phyloP scores from a whole-genome alignment of 2,329 filamentous ascomycete species.

The Aurifilum marmelostoma region DNA sequence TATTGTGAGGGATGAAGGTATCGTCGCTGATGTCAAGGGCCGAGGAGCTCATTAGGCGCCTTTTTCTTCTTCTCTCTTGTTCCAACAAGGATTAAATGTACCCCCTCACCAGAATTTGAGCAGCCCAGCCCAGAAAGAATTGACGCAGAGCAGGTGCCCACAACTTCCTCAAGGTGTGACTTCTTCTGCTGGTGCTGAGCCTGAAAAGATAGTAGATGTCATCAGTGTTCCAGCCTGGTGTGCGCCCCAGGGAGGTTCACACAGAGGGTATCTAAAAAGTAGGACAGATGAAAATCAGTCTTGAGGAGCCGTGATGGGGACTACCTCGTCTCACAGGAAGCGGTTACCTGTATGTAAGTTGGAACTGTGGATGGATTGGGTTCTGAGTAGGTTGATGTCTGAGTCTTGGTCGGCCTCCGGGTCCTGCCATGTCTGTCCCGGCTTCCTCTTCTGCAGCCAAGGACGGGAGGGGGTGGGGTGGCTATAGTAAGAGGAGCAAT shows the following conservation, averaged over 20 bases:
- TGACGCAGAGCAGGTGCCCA: not conserved
- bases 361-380: not conserved
- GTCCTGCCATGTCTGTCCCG: not conserved
- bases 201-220: not conserved
- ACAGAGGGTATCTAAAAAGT: not conserved
- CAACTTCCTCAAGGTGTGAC: not conserved
- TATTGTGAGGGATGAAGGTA: not conserved
- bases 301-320: not conserved
- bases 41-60: not conserved
- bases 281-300: not conserved
- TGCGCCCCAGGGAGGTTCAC: not conserved
- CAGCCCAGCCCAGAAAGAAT: not conserved
- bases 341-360: not conserved
- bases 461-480: slow-evolving; percentile 1
- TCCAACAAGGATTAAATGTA: not conserved
- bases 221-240: not conserved
- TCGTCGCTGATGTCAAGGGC: not conserved
- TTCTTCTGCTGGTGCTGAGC: not conserved
- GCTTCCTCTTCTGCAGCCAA: not conserved
- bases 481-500: not conserved
- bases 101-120: not conserved
- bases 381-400: not conserved
- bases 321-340: not conserved
- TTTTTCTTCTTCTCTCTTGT: not conserved
- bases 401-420: not conserved